Conservation (phyloP, 2,329 filamentous ascomycete genomes). For the Dothideomycetidae sp. region DNA sequence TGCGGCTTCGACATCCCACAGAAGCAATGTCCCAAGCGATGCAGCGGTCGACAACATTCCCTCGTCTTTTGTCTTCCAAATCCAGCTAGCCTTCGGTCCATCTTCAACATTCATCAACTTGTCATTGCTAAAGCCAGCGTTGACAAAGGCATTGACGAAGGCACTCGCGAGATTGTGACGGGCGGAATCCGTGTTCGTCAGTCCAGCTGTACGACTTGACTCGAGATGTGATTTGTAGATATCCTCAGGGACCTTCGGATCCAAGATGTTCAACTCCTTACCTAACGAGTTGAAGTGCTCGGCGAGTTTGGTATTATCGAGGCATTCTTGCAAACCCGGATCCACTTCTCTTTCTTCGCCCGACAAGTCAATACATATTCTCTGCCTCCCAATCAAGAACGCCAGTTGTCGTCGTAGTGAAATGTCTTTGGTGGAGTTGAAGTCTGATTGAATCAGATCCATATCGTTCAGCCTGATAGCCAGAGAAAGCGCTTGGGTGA, state of each 20-base stretch:
- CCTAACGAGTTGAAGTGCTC: conserved; percentile 88
- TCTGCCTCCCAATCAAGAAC: conserved; percentile 81
- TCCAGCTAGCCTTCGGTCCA: conserved; percentile 74
- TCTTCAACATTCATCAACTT: conserved; percentile 87
- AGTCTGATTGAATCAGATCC: conserved; percentile 62
- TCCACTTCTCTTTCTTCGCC: conserved; percentile 53
- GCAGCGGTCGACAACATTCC: conserved; percentile 95
- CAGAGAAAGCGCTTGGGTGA: conserved; percentile 83
- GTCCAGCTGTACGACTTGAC: conserved; percentile 78
- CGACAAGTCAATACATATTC: conserved; percentile 63
- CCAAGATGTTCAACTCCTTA: conserved; percentile 91
- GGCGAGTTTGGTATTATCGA: conserved; percentile 75
- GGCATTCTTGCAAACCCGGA: conserved; percentile 61
- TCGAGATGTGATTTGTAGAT: conserved; percentile 99
- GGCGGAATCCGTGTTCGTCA: conserved; percentile 91
- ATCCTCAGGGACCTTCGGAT: conserved; percentile 92
- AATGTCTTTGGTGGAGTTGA: conserved; percentile 65
- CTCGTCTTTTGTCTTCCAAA: conserved; percentile 98
- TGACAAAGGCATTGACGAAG: conserved; percentile 95
- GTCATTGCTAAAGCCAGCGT: conserved; percentile 87
- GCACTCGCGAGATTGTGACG: conserved; percentile 89
- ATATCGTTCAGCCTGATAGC: conserved; percentile 86
- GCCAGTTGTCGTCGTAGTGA: conserved; percentile 85
- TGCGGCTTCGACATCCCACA: conserved; percentile 88
- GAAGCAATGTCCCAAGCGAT: conserved; percentile 75